Evolutionary conservation across 495 filamentous ascomycete species (phyloP).

Genomic region (Sporormia fimetaria): DNA sequence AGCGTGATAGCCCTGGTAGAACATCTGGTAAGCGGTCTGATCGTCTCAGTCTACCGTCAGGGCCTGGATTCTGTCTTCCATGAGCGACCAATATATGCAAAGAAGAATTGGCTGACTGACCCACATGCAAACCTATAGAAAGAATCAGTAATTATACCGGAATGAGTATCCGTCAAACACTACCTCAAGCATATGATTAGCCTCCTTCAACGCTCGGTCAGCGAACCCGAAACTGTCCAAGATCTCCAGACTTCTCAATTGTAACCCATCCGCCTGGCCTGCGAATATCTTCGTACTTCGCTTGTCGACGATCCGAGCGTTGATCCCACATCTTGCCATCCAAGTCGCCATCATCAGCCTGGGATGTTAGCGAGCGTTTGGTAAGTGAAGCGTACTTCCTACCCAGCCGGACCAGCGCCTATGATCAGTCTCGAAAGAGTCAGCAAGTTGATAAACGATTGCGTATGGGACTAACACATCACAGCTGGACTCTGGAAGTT

Average conservation of each 20-base stretch:
- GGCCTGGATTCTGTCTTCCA: conserved; percentile 30
- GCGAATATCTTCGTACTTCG: conserved; percentile 41
- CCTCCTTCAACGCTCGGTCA: conserved; percentile 49
- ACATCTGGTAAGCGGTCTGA: conserved; percentile 42
- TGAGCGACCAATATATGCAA: background rate
- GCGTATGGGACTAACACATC: conserved; percentile 17
- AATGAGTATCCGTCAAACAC: conserved; percentile 28
- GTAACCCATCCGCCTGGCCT: conserved; percentile 53
- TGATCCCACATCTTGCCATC: conserved; percentile 49
- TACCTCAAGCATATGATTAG: conserved; percentile 37
- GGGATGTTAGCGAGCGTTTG: background rate
- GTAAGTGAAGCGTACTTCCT: background rate
- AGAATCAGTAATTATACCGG: conserved; percentile 2
- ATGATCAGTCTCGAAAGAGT: conserved; percentile 38
- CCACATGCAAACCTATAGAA: conserved; percentile 28
- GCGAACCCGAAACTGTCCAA: conserved; percentile 57
- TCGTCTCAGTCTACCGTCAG: conserved; percentile 43
- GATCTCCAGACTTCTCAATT: conserved; percentile 49
- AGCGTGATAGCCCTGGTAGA: conserved; percentile 40
- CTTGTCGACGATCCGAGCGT: conserved; percentile 53
- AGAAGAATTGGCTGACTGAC: conserved; percentile 5
- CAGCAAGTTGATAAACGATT: background rate
- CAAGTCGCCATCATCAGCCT: conserved; percentile 52
- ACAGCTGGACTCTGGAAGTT: conserved; percentile 20
- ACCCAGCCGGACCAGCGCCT: conserved; percentile 55